A percentile compares a stretch with the other conserved stretches of the same genome.
Conservation (phyloP, 352 stramenopile genomes). For the Phytophthora macrochlamydospora region DNA sequence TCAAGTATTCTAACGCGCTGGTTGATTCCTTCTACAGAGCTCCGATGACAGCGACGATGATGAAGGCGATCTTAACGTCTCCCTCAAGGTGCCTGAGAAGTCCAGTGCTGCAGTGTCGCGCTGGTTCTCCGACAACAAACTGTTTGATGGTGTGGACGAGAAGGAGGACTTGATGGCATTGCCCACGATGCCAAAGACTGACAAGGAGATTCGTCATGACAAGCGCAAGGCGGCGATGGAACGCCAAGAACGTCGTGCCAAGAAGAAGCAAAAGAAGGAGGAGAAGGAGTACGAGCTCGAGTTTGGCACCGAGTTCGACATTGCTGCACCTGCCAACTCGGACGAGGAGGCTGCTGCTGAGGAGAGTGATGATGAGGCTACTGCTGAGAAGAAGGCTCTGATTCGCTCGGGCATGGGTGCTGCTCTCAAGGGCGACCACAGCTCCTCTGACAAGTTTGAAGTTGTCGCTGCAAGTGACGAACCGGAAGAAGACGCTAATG, state of each 20-base stretch:
- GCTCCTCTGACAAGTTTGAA: conserved; percentile 40
- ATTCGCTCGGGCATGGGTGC: conserved; percentile 89
- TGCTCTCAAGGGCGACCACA: conserved; percentile 41
- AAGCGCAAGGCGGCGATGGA: conserved; percentile 96
- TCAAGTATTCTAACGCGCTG: background rate
- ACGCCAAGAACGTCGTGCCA: conserved; percentile 84
- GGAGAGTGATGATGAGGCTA: conserved; percentile 57
- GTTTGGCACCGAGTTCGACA: conserved; percentile 72
- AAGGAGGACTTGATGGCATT: conserved; percentile 47
- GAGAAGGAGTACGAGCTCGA: conserved; percentile 86
- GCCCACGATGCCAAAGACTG: conserved; percentile 96
- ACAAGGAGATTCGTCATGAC: conserved; percentile 98
- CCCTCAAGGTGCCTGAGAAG: conserved; percentile 81
- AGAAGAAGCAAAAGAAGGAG: conserved; percentile 85
- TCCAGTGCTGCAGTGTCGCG: conserved; percentile 74
- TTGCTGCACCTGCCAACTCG: conserved; percentile 48
- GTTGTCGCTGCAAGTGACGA: conserved; percentile 55
- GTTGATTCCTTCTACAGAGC: conserved; percentile 55
- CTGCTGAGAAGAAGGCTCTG: conserved; percentile 76
- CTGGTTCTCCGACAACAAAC: conserved; percentile 87
- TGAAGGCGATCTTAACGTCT: conserved; percentile 67
- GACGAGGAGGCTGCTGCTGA: conserved; percentile 55
- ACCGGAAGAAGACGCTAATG: conserved; percentile 45
- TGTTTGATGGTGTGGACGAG: conserved; percentile 79
- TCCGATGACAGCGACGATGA: conserved; percentile 79